Conservation (phyloP, 805 yeast species). For the Yarrowia sp. region DNA sequence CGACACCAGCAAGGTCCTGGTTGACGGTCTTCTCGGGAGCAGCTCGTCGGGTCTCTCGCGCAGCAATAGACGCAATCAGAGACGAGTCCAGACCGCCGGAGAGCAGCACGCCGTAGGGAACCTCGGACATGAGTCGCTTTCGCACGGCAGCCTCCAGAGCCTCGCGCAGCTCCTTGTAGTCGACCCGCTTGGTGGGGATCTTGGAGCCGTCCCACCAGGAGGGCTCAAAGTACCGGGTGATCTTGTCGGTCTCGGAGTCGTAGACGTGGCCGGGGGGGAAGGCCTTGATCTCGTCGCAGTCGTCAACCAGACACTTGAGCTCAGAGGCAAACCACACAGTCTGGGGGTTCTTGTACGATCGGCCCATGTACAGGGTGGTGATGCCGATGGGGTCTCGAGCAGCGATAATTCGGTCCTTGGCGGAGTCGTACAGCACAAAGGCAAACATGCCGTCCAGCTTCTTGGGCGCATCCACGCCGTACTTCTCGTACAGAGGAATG, state of each 20-base stretch:
- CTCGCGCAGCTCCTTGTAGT: conserved; percentile 68
- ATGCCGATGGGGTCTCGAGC: conserved; percentile 99
- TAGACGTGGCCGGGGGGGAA: conserved; percentile 99
- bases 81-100: conserved; percentile 98
- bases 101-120: conserved; percentile 94
- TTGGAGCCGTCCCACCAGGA: conserved; percentile 86
- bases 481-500: conserved; percentile 85
- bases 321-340: conserved; percentile 91
- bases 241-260: conserved; percentile 83
- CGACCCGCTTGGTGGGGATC: conserved; percentile 75
- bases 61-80: conserved; percentile 93
- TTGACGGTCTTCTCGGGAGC: conserved; percentile 59
- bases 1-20: conserved; percentile 85
- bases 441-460: conserved; percentile 98
- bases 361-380: conserved; percentile 94
- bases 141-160: conserved; percentile 91
- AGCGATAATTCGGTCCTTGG: conserved; percentile 83
- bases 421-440: conserved; percentile 82
- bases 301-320: conserved; percentile 88
- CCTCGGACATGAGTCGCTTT: conserved; percentile 99
- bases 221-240: conserved; percentile 88
- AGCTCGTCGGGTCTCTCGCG: conserved; percentile 88
- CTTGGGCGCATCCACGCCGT: conserved; percentile 87
- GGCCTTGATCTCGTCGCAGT: conserved; percentile 86
- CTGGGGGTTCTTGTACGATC: conserved; percentile 61